Evolutionary conservation across 352 stramenopile genomes (phyloP), one percentile per base, ranked within the genome.

Genomic region (Pythium dissotocum): DNA sequence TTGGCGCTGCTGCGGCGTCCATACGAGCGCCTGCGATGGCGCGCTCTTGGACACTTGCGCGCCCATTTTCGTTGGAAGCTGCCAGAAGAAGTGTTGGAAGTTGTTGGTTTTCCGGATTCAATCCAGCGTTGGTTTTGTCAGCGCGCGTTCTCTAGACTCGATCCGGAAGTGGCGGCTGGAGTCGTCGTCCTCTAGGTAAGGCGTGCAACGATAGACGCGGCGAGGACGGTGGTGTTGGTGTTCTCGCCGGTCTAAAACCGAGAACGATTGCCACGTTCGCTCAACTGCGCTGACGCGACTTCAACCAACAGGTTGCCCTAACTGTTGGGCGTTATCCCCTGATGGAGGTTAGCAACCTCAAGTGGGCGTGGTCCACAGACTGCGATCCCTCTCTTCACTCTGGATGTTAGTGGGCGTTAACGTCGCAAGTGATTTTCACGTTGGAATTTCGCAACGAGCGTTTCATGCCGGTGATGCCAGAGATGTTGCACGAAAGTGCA

Each of bases 281-380:
- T 7, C 36, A 42, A 7, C 42, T 51, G 40, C 40, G 9, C 40
- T 48, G 40, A 46, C 40, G 63, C 52, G 65, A 71, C 65, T 71
- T 71, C 65, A 71, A 71, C 65, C 65, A 67, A 7, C 36, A 24
- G 62, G 55, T 58, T 61, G 51, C 24, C 38, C 16, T n/a, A 58
- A 32, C 28, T 21, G 49, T 46, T n/a, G 53, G 35, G n/a, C 52
- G 12, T 54, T 21, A 30, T 33, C 26, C 21, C 46, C 56, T 38
- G 61, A 24, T 8, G 69, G 63, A 49, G 67, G 53, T 59, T 16
- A 36, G 24, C 67, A 71, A 68, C 57, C 64, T 75, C 68, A 67
- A 75, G 46, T 53, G 46, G 46, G 35, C n/a, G 56, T 62, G 35
- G 10, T 48, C 10, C 40, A 18, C 40, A 38, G 10, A 48, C 40